A percentile compares a stretch with the other conserved stretches of the same genome.
Conservation (phyloP, 2,329 filamentous ascomycete species). For the Fusarium piperis region DNA sequence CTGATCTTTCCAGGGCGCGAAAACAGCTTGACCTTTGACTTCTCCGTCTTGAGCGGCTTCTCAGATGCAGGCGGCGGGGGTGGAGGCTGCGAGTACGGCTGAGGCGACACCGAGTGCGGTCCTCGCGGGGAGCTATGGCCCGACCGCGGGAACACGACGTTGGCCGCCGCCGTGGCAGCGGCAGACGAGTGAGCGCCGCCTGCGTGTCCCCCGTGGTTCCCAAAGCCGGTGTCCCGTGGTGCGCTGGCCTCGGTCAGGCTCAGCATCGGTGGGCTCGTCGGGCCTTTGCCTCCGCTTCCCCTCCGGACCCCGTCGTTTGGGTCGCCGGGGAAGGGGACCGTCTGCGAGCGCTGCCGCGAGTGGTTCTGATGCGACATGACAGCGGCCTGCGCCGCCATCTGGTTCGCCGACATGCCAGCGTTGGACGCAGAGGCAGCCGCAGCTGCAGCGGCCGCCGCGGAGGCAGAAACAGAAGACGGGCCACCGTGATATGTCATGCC, state of each 20-base stretch:
- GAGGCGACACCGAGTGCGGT: constrained; percentile 46
- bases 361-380: constrained; percentile 70
- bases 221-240: constrained; percentile 66
- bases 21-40: constrained; percentile 84
- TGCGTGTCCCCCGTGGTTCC: constrained; percentile 55
- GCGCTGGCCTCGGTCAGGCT: constrained; percentile 73
- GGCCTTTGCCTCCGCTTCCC: constrained; percentile 57
- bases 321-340: constrained; percentile 68
- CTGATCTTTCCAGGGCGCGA: constrained; percentile 80
- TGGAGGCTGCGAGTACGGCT: constrained; percentile 51
- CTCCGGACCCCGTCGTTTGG: constrained; percentile 57
- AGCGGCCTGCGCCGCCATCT: constrained; percentile 82
- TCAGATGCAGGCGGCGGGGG: constrained; percentile 57
- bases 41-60: constrained; percentile 70
- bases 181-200: constrained; percentile 69
- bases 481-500: constrained; percentile 52
- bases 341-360: constrained; percentile 76
- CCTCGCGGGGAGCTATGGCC: constrained; percentile 62
- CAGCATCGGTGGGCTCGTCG: constrained; percentile 69
- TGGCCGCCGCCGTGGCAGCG: constrained; percentile 76
- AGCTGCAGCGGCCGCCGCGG: constrained; percentile 35
- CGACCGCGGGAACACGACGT: constrained; percentile 76
- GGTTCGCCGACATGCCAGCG: constrained; percentile 68
- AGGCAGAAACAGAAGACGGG: constrained; percentile 22
- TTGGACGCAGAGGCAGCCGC: constrained; percentile 53